Evolutionary conservation across 495 filamentous ascomycete genomes (phyloP).

Genomic region (Neurospora sp.): DNA sequence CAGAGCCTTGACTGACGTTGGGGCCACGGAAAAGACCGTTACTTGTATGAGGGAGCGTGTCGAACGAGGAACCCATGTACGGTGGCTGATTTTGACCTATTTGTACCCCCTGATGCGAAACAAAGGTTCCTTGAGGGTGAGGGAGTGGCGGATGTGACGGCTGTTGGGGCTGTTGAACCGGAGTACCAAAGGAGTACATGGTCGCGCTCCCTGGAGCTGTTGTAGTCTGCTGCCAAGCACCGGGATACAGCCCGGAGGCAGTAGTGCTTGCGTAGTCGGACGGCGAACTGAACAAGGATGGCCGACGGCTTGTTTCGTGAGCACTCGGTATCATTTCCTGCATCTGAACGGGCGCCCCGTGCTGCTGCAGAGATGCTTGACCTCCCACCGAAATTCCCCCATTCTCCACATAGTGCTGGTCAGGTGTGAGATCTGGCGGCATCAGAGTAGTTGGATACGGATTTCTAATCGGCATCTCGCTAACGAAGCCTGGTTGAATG

Average conservation of each 20-base stretch:
- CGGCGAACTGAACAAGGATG: conserved; percentile 23
- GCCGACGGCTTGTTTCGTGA: conserved; percentile 25
- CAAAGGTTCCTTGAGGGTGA: conserved; percentile 13
- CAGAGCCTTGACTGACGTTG: conserved; percentile 3
- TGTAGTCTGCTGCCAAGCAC: conserved; percentile 18
- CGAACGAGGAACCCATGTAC: conserved; percentile 17
- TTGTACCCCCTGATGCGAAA: conserved; percentile 16
- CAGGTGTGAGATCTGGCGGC: conserved; percentile 17
- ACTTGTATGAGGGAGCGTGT: conserved; percentile 17
- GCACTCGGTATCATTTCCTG: conserved; percentile 26
- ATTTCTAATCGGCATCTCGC: conserved; percentile 19
- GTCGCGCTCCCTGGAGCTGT: conserved; percentile 17
- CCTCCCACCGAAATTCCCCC: conserved; percentile 8
- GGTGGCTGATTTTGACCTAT: conserved; percentile 11
- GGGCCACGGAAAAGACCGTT: conserved; percentile 13
- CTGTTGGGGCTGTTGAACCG: conserved; percentile 10
- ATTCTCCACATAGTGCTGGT: conserved; percentile 27
- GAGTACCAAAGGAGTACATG: conserved; percentile 19
- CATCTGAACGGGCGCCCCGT: conserved; percentile 16
- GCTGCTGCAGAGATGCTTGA: conserved; percentile 14
- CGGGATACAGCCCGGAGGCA: conserved; percentile 21
- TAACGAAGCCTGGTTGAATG: conserved; percentile 20
- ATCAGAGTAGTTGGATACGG: conserved; percentile 19
- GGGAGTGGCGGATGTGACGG: conserved; percentile 1
- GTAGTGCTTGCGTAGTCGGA: conserved; percentile 25